Conservation (phyloP, 73 alveolate species). For the Stentor roeselii region DNA sequence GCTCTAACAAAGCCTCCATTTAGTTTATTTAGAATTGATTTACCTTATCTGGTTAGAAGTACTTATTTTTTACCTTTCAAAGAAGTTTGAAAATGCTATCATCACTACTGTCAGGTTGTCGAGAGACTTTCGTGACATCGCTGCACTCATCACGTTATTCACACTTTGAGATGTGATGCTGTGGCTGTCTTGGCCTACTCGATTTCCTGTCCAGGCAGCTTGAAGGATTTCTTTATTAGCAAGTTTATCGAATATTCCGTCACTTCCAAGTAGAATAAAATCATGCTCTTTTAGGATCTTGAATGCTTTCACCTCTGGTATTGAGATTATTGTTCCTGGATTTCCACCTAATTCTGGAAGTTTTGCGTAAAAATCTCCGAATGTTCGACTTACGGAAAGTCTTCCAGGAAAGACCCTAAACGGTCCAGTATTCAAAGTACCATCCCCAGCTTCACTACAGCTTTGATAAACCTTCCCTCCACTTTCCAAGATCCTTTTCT, state of each 20-base stretch:
- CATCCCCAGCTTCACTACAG: conserved; percentile 10
- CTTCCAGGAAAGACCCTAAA: conserved; percentile 85
- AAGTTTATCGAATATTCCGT: conserved; percentile 58
- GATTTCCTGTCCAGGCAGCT: background rate
- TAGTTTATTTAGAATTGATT: too few species aligned
- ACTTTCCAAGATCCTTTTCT: conserved; percentile 35
- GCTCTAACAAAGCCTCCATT: too few species aligned
- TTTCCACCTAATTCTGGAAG: conserved; percentile 75
- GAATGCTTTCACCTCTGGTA: conserved; percentile 67
- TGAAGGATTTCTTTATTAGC: conserved; percentile 34
- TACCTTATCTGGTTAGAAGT: too few species aligned
- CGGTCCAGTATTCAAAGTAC: conserved; percentile 53
- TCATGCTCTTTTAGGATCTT: conserved; percentile 40
- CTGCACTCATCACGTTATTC: conserved; percentile 35
- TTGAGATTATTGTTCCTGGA: conserved; percentile 66
- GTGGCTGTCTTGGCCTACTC: background rate
- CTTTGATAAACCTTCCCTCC: conserved; percentile 52
- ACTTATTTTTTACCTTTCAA: background rate
- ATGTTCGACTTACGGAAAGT: conserved; percentile 65
- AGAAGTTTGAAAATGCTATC: conserved; percentile 46
- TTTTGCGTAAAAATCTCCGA: conserved; percentile 88
- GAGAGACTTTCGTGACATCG: conserved; percentile 39
- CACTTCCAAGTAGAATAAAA: conserved; percentile 53
- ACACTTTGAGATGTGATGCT: background rate
- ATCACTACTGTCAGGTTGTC: conserved; percentile 67